Conservation (phyloP, 1,284 basidiomycete genomes). For the Ustilago vetiveriae region DNA sequence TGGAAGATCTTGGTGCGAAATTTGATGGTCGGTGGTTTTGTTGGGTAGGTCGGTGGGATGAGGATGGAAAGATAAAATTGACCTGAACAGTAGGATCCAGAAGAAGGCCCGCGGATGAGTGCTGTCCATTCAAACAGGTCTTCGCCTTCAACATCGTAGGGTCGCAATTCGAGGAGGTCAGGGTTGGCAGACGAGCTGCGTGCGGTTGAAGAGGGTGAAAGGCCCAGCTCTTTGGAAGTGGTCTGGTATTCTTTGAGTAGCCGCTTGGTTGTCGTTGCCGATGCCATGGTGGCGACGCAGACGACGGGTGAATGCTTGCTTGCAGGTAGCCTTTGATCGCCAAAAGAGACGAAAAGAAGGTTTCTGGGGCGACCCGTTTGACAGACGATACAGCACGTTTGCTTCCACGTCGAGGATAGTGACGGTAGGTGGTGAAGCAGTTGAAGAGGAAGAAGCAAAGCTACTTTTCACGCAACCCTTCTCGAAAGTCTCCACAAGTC, state of each 20-base stretch:
- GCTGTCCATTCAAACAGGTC: constrained; percentile 63
- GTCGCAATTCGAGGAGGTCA: constrained; percentile 52
- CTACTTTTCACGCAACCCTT: too few species aligned
- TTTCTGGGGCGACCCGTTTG: too few species aligned
- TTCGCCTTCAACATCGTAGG: constrained; percentile 52
- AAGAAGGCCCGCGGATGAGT: constrained; percentile 35
- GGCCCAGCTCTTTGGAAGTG: constrained; percentile 29
- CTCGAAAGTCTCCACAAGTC: not conserved
- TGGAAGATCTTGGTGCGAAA: constrained; percentile 63
- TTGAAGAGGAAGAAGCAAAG: too few species aligned
- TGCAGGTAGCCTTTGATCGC: too few species aligned
- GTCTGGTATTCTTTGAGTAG: constrained; percentile 55
- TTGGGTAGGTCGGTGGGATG: constrained; percentile 57
- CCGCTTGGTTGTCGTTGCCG: constrained; percentile 33
- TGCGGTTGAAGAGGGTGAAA: constrained; percentile 2
- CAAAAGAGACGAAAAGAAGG: too few species aligned
- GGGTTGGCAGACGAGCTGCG: constrained; percentile 33
- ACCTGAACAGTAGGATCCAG: constrained; percentile 46
- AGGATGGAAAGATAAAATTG: constrained; percentile 51
- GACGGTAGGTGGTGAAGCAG: too few species aligned
- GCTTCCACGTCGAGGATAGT: too few species aligned
- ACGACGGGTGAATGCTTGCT: not conserved
- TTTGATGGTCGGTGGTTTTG: constrained; percentile 60
- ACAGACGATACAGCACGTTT: too few species aligned
- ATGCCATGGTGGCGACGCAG: constrained; percentile 13